Percentiles rank a stretch among this genome's conserved stretches.
phyloP scores from a whole-genome alignment of 306 rosid genomes.

The Lathyrus aphaca region DNA sequence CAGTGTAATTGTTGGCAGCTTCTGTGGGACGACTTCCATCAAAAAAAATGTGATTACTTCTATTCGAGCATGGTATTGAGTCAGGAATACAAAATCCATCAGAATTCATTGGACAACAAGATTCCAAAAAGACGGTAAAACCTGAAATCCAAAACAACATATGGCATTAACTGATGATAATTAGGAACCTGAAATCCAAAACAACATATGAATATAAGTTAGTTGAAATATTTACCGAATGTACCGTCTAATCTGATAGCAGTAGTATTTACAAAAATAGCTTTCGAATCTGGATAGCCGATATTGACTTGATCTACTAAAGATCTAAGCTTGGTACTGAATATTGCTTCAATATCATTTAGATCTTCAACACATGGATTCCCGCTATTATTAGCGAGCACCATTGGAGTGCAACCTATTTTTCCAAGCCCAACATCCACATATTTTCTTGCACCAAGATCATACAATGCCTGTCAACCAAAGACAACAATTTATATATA shows the following conservation, averaged over 20 bases:
- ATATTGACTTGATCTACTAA: conserved; percentile 37
- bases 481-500: too few species aligned
- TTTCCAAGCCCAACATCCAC: fast-evolving
- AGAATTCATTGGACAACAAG: conserved; percentile 35
- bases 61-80: conserved; percentile 40
- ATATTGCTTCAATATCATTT: conserved; percentile 37
- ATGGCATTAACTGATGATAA: neutral
- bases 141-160: conserved; percentile 38
- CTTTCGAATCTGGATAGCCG: conserved; percentile 29
- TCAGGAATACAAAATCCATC: conserved; percentile 40
- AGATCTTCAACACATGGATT: conserved; percentile 35
- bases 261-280: conserved; percentile 31
- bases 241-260: neutral
- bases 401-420: too few species aligned
- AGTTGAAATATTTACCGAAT: neutral
- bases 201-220: too few species aligned
- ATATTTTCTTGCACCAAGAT: too few species aligned
- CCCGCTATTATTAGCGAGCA: too few species aligned
- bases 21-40: conserved; percentile 47
- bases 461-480: too few species aligned
- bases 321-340: conserved; percentile 34
- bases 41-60: conserved; percentile 42
- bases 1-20: conserved; percentile 20
- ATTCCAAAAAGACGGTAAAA: neutral
- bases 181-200: neutral